These are phyloP conservation scores for Xylaria telfairii DNA, from an alignment of 495 filamentous ascomycete genomes.

Conservation along the genomic window DNA sequence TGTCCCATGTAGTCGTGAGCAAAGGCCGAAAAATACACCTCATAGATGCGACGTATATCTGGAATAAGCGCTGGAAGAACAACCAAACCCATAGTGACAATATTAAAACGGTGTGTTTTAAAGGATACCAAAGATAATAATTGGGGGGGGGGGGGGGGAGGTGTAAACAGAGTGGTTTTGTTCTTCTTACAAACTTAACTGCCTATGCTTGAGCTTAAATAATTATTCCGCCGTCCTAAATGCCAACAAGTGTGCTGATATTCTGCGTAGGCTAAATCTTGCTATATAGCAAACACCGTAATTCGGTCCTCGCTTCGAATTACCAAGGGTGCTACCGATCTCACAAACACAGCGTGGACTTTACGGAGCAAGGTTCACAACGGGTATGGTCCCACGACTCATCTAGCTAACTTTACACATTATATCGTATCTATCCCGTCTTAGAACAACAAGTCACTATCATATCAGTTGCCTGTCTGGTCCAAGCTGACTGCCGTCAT, in stretches of 20 bases:
- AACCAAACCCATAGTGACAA: constrained; percentile 37
- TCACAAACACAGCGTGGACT: no score
- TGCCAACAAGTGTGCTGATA: neutral
- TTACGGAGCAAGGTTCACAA: no score
- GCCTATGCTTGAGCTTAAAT: neutral
- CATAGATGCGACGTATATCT: constrained; percentile 44
- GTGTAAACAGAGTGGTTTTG: neutral
- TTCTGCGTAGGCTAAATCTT: neutral
- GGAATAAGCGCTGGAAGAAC: constrained; percentile 46
- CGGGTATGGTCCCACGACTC: no score
- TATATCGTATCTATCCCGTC: no score
- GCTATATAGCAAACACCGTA: neutral
- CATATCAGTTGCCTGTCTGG: no score
- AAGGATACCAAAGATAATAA: neutral
- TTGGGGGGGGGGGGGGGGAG: neutral
- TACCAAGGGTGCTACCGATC: no score
- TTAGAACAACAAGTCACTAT: no score
- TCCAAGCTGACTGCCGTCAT: no score
- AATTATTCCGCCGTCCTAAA: neutral
- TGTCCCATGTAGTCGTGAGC: constrained; percentile 36
- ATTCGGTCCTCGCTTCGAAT: no score
- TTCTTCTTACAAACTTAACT: neutral
- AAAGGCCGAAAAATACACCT: constrained; percentile 48
- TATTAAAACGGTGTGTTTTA: neutral
- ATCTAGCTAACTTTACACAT: no score